Evolutionary conservation across 2,329 filamentous ascomycete genomes (phyloP).

Genomic region (Cadophora malorum): DNA sequence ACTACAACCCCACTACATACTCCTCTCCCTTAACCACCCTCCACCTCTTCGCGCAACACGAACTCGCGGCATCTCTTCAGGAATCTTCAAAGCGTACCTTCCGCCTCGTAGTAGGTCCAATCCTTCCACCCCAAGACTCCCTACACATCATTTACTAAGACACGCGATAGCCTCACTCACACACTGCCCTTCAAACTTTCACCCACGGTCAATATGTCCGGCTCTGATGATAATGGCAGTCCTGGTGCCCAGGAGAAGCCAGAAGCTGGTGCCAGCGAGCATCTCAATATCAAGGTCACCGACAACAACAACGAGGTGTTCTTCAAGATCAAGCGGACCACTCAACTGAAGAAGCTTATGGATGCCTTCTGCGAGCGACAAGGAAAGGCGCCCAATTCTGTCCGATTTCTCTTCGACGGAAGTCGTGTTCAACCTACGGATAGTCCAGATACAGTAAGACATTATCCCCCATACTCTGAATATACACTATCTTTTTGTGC

Average conservation of each 20-base stretch:
- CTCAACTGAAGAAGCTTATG: constrained; percentile 97
- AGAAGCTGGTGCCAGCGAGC: constrained; percentile 63
- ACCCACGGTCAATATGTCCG: constrained; percentile 41
- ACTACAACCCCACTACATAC: constrained; percentile 4
- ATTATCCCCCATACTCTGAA: not conserved
- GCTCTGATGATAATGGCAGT: constrained; percentile 54
- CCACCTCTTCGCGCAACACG: not conserved
- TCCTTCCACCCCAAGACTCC: not conserved
- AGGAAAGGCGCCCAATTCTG: constrained; percentile 82
- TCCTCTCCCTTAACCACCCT: not conserved
- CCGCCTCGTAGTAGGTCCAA: not conserved
- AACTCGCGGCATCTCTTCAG: not conserved
- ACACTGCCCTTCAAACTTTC: constrained; percentile 7
- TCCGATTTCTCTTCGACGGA: constrained; percentile 97
- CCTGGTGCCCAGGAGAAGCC: constrained; percentile 48
- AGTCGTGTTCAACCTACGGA: constrained; percentile 87
- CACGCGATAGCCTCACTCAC: constrained; percentile 33
- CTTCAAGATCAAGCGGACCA: constrained; percentile 99
- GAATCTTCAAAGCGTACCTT: not conserved
- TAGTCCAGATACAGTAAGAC: constrained; percentile 87
- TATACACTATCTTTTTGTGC: not conserved
- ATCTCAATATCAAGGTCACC: constrained; percentile 98
- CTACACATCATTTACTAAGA: constrained; percentile 5
- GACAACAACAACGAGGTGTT: constrained; percentile 99
- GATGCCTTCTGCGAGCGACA: constrained; percentile 96